Evolutionary conservation across 1,284 basidiomycete genomes (phyloP).

Genomic region (Stygiomarasmius scandens): DNA sequence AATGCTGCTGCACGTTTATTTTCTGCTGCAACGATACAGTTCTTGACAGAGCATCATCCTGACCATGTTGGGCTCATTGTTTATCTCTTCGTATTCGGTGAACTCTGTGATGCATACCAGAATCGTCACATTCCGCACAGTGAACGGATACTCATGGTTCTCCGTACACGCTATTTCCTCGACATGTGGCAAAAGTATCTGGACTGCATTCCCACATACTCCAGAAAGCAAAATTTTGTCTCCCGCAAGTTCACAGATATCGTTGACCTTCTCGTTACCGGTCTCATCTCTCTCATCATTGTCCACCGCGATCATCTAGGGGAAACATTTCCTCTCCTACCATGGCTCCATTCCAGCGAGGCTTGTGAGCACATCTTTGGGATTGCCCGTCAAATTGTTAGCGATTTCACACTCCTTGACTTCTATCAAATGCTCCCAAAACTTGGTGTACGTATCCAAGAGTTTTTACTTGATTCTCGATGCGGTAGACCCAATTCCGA

Average conservation of each 20-base stretch:
- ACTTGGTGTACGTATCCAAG: conserved; percentile 13
- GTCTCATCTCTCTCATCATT: conserved; percentile 6
- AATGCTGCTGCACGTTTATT: conserved; percentile 37
- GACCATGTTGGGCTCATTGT: conserved; percentile 23
- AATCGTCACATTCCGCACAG: conserved; percentile 17
- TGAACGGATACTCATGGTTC: conserved; percentile 4
- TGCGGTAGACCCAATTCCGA: background rate
- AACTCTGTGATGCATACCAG: conserved; percentile 38
- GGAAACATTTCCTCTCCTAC: conserved; percentile 24
- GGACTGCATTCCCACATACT: background rate
- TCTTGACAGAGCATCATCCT: conserved; percentile 19
- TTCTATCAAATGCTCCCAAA: conserved; percentile 36
- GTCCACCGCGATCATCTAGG: conserved; percentile 10
- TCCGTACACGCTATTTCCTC: conserved; percentile 7
- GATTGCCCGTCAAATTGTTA: conserved; percentile 29
- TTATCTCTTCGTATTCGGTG: conserved; percentile 39
- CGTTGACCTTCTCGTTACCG: conserved; percentile 1
- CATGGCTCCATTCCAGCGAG: conserved; percentile 39
- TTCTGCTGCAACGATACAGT: conserved; percentile 24
- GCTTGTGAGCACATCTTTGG: conserved; percentile 40
- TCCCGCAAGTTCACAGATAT: conserved; percentile 9
- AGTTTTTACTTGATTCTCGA: background rate
- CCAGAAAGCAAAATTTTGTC: conserved; percentile 2
- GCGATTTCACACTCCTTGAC: conserved; percentile 39
- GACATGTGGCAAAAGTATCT: conserved; percentile 4